Evolutionary conservation across 495 filamentous ascomycete genomes (phyloP).

Genomic region (Xylaria nigripes): DNA sequence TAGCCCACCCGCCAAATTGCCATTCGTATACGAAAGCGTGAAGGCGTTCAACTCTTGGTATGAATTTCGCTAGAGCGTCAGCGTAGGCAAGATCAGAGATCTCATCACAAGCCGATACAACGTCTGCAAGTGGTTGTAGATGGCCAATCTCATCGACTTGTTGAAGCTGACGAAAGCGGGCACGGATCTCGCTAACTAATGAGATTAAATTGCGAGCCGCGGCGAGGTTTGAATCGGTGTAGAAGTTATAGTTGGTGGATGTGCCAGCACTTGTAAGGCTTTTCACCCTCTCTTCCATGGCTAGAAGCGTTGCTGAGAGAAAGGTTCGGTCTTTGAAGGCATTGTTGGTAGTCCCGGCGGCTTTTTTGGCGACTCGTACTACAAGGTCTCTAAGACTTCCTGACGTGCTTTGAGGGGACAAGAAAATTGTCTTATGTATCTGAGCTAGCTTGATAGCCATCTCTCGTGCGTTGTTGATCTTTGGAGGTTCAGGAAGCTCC

Average conservation of each 20-base stretch:
- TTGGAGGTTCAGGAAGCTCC: constrained; percentile 10
- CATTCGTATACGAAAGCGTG: constrained; percentile 80
- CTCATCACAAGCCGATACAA: constrained; percentile 63
- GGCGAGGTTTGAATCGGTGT: constrained; percentile 64
- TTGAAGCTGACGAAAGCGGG: constrained; percentile 63
- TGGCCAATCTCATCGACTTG: constrained; percentile 48
- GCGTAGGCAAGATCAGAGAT: constrained; percentile 64
- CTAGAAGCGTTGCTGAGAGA: constrained; percentile 57
- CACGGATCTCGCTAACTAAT: constrained; percentile 56
- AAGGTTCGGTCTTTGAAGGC: constrained; percentile 36
- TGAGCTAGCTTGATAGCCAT: constrained; percentile 38
- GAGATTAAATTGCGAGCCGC: constrained; percentile 64
- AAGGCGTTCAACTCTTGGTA: constrained; percentile 77
- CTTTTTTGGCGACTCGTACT: constrained; percentile 29
- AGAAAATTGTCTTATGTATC: constrained; percentile 43
- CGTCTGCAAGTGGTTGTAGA: constrained; percentile 58
- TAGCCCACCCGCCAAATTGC: constrained; percentile 74
- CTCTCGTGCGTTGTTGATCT: constrained; percentile 30
- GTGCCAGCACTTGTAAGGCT: constrained; percentile 37
- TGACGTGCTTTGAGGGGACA: constrained; percentile 24
- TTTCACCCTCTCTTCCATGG: constrained; percentile 50
- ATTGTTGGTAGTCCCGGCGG: constrained; percentile 27
- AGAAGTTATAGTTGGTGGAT: constrained; percentile 67
- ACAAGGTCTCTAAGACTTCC: constrained; percentile 32
- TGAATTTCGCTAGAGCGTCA: constrained; percentile 78